These are phyloP conservation scores for Penicilliopsis zonata DNA, from an alignment of 495 filamentous ascomycete genomes.

Conservation along the genomic window DNA sequence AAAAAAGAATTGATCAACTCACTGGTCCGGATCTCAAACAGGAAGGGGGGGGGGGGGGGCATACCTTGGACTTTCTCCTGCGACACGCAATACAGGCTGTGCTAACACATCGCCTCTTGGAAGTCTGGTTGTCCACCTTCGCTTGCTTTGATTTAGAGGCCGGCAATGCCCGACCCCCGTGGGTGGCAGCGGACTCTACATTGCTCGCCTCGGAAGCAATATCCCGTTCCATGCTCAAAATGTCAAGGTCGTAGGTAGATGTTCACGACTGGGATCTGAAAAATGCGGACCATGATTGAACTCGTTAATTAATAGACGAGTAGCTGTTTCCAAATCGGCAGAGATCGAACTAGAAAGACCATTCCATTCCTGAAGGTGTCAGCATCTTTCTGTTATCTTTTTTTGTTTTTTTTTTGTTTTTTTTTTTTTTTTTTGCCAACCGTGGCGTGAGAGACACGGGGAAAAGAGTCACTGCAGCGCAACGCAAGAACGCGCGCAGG, in stretches of 20 bases:
- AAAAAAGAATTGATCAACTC: not conserved
- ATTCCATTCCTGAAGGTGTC: too few relatives aligned
- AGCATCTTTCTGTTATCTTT: too few relatives aligned
- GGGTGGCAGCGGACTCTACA: slow-evolving; percentile 2
- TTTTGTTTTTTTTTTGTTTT: too few relatives aligned
- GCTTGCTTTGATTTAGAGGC: slow-evolving; percentile 13
- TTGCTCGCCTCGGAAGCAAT: not conserved
- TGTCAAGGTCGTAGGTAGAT: not conserved
- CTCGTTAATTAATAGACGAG: not conserved
- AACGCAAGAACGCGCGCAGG: too few relatives aligned
- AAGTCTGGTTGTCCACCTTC: slow-evolving; percentile 21
- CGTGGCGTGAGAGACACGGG: not conserved
- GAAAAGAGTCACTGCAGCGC: not conserved
- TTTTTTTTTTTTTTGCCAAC: too few relatives aligned
- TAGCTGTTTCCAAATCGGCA: not conserved
- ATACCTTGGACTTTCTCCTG: slow-evolving; percentile 75
- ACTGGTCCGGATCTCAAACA: too few relatives aligned
- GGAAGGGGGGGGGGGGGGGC: slow-evolving; percentile 1
- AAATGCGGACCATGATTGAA: not conserved
- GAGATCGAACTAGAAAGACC: not conserved
- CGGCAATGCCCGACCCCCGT: slow-evolving; percentile 6
- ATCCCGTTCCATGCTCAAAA: not conserved
- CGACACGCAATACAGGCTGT: slow-evolving; percentile 90
- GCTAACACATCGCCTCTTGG: slow-evolving; percentile 82
- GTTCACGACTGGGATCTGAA: not conserved